Percentiles rank a stretch among this genome's conserved stretches.
Conservation (phyloP, 805 yeast genomes). For the Candida golubevii region DNA sequence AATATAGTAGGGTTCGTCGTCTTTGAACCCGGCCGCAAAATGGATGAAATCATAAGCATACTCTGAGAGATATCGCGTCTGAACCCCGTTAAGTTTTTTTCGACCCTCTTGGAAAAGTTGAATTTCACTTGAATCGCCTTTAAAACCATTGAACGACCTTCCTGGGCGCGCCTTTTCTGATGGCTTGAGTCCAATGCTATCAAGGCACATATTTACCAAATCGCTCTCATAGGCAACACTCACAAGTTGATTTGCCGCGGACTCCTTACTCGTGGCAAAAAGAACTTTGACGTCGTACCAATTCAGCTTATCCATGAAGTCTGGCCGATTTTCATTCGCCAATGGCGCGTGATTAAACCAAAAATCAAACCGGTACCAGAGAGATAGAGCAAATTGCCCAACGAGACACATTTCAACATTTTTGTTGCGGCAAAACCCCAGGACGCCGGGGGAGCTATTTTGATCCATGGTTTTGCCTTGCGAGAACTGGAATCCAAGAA, state of each 20-base stretch:
- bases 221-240: background rate
- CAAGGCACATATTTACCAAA: background rate
- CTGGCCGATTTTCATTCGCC: background rate
- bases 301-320: background rate
- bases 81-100: background rate
- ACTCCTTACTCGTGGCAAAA: background rate
- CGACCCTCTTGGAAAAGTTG: background rate
- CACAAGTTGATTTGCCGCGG: background rate
- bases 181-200: background rate
- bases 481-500: background rate
- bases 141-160: background rate
- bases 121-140: background rate
- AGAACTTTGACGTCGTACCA: constrained; percentile 2
- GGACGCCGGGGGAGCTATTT: background rate
- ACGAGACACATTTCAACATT: background rate
- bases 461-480: background rate
- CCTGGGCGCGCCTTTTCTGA: background rate
- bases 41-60: constrained; percentile 1
- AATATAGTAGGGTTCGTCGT: constrained; percentile 3
- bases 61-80: background rate
- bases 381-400: background rate
- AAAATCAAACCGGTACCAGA: constrained; percentile 6
- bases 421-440: constrained; percentile 1
- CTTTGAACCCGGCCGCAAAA: constrained; percentile 1
- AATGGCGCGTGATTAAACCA: background rate